phyloP scores from a whole-genome alignment of 1,284 basidiomycete species.

The Ustilago crameri region DNA sequence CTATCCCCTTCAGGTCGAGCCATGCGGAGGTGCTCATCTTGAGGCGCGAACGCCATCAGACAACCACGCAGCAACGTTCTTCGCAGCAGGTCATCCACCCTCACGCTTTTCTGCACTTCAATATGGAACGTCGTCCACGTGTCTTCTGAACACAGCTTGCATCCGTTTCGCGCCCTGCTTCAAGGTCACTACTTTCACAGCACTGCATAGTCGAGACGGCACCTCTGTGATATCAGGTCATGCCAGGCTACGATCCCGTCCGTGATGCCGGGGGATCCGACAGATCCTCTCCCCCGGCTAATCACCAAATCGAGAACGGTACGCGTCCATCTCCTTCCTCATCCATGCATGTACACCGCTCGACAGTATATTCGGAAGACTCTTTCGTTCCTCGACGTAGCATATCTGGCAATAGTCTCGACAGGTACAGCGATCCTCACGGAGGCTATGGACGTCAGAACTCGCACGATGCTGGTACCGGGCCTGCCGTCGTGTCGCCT shows the following conservation, averaged over 20 bases:
- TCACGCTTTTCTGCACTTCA: no score
- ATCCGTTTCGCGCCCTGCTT: no score
- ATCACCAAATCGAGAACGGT: slow-evolving; percentile 10
- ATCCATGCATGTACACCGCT: slow-evolving; percentile 9
- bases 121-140: no score
- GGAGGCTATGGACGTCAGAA: slow-evolving; percentile 8
- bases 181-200: no score
- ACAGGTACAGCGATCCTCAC: slow-evolving; percentile 11
- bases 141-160: no score
- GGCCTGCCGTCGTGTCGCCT: slow-evolving; percentile 12
- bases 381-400: slow-evolving; percentile 4
- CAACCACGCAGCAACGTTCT: no score
- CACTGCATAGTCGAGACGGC: no score
- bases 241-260: slow-evolving; percentile 36
- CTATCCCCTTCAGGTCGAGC: no score
- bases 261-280: slow-evolving; percentile 37
- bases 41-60: no score
- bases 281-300: slow-evolving; percentile 24
- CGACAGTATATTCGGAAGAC: slow-evolving; percentile 8
- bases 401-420: slow-evolving; percentile 16
- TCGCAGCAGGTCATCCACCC: no score
- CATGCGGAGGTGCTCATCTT: no score
- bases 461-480: slow-evolving; percentile 7
- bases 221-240: not conserved
- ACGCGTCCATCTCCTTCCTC: slow-evolving; percentile 24